Evolutionary conservation across 306 rosid species (phyloP).

Genomic region (Trifolium repens): DNA sequence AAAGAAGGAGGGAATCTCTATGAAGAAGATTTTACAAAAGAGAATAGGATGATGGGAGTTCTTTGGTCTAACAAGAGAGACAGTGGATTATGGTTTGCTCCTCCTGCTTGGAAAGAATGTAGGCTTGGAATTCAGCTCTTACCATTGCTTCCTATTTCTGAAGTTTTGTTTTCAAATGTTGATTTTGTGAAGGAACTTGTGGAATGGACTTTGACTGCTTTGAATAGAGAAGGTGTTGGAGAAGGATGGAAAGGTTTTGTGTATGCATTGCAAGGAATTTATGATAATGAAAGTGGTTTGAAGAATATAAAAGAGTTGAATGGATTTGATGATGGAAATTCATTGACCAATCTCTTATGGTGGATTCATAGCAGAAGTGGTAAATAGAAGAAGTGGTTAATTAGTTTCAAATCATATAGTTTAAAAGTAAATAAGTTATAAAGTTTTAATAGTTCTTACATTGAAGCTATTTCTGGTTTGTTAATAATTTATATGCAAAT

Average conservation of each 20-base stretch:
- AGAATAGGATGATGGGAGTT: slow-evolving; percentile 72
- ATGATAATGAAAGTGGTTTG: slow-evolving; percentile 60
- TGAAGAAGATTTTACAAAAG: slow-evolving; percentile 61
- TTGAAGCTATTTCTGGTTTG: not conserved
- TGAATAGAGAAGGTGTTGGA: slow-evolving; percentile 71
- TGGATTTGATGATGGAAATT: slow-evolving; percentile 76
- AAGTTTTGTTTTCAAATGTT: slow-evolving; percentile 62
- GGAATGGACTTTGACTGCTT: slow-evolving; percentile 74
- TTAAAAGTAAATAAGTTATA: not conserved
- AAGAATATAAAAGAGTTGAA: slow-evolving; percentile 54
- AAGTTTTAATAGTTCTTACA: not conserved
- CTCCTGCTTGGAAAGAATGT: slow-evolving; percentile 66
- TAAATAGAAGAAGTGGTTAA: not conserved
- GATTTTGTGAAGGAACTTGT: slow-evolving; percentile 71
- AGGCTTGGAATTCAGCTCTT: slow-evolving; percentile 80
- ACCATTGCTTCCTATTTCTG: slow-evolving; percentile 74
- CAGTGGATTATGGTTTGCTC: slow-evolving; percentile 84
- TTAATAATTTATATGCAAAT: not conserved
- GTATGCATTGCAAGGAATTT: slow-evolving; percentile 66
- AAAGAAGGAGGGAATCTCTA: slow-evolving; percentile 53
- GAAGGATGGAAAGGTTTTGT: slow-evolving; percentile 95
- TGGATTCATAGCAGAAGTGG: slow-evolving; percentile 75
- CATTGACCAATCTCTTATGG: slow-evolving; percentile 82
- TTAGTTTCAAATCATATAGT: not conserved
- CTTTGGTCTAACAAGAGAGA: slow-evolving; percentile 85